phyloP scores from a whole-genome alignment of 805 yeast species.

The Candida ascalaphidarum region DNA sequence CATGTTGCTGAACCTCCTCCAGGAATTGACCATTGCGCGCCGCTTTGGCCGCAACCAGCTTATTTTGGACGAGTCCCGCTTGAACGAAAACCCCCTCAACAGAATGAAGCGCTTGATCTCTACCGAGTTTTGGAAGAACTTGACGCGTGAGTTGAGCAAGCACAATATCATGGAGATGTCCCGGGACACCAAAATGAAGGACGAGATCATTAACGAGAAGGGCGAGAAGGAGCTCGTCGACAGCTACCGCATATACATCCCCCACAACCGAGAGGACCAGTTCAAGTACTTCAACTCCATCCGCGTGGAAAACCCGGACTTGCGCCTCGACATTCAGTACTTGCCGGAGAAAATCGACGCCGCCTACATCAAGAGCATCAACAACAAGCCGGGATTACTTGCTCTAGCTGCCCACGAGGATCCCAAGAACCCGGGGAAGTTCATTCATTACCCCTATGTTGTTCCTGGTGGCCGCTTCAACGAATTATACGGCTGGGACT shows the following conservation, averaged over 20 bases:
- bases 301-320: conserved; percentile 44
- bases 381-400: conserved; percentile 77
- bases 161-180: conserved; percentile 63
- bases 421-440: conserved; percentile 40
- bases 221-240: conserved; percentile 41
- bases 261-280: conserved; percentile 61
- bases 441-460: conserved; percentile 73
- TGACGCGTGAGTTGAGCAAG: conserved; percentile 65
- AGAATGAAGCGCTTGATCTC: conserved; percentile 66
- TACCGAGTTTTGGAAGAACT: conserved; percentile 70
- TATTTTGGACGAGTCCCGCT: conserved; percentile 72
- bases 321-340: conserved; percentile 63
- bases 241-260: conserved; percentile 75
- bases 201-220: conserved; percentile 29
- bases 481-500: conserved; percentile 97
- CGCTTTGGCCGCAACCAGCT: conserved; percentile 70
- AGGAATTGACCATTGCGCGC: conserved; percentile 83
- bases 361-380: conserved; percentile 66
- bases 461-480: conserved; percentile 98
- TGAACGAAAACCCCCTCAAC: conserved; percentile 81
- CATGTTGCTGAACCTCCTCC: conserved; percentile 77
- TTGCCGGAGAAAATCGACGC: conserved; percentile 72
- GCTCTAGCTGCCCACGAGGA: conserved; percentile 67
- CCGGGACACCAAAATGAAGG: conserved; percentile 63
- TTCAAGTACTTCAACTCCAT: conserved; percentile 56